Percentiles rank a stretch among this genome's conserved stretches.
Evolutionary conservation across 805 yeast species (phyloP).

Genomic region (Komagataella populi): DNA sequence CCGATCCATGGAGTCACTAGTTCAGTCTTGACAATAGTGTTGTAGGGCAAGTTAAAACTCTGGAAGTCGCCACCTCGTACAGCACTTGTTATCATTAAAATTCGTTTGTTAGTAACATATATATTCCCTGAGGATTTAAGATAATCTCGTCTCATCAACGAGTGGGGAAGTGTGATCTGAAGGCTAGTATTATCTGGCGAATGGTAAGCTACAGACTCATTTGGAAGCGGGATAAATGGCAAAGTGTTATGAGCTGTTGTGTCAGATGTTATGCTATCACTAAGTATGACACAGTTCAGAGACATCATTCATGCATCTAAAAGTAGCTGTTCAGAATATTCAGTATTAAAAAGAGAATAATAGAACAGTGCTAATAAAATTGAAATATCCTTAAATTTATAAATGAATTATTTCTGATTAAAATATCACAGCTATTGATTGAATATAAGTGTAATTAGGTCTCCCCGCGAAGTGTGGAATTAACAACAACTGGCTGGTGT

Average conservation of each 20-base stretch:
- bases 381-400: too few species aligned
- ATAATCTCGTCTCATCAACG: slow-evolving; percentile 9
- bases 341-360: too few species aligned
- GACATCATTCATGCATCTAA: slow-evolving; percentile 13
- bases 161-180: slow-evolving; percentile 1
- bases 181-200: slow-evolving; percentile 6
- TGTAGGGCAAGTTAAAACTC: slow-evolving; percentile 17
- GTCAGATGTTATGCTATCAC: slow-evolving; percentile 1
- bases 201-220: slow-evolving; percentile 8
- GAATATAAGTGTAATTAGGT: too few species aligned
- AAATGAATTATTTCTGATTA: too few species aligned
- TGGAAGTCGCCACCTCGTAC: background rate
- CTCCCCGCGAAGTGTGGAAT: too few species aligned
- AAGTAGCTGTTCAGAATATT: slow-evolving; percentile 7
- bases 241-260: background rate
- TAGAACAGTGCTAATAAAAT: too few species aligned
- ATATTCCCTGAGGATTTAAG: slow-evolving; percentile 18
- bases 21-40: slow-evolving; percentile 13
- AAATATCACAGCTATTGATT: too few species aligned
- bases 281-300: slow-evolving; percentile 15
- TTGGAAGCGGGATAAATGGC: slow-evolving; percentile 14
- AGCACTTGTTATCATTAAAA: background rate
- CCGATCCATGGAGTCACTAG: slow-evolving; percentile 42
- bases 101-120: slow-evolving; percentile 22
- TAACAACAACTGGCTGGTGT: too few species aligned